Evolutionary conservation across 345 rosid species (phyloP), one percentile per base, ranked within the genome.

Genomic region (Euphorbia pulcherrima): DNA sequence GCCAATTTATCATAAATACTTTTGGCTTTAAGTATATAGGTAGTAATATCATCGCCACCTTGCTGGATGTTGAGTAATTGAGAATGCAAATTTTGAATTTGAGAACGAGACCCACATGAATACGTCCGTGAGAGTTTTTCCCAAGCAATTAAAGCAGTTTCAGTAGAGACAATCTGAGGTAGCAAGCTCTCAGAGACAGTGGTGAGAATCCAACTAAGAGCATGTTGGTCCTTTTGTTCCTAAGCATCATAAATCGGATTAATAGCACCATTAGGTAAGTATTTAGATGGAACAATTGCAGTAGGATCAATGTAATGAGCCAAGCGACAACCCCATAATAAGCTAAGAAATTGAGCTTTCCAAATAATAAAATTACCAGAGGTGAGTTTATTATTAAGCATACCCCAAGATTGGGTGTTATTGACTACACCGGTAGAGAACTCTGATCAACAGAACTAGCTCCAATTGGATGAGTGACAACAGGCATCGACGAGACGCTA

Each of bases 91-190:
- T 7, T 56, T 11, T 1, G 0, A 16, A 56, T 56, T 26, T 56
- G 60, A 6, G 29, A 21, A 11, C 37, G 11, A 56, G 60, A 27
- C 11, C 37, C 17, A 26, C 4, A 54, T 0, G 30, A 8, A 2
- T 4, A 17, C 4, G 8, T 3, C 3, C 26, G 20, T 0, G 20
- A 3, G 4, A 27, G 11, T 2, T 0, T 3, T 2, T 12, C 6
- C 60, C 60, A 27, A 24, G 33, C 60, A 56, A 0, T 14, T 3
- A 3, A 11, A 17, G 60, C 9, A 24, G 2, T 56, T 56, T 3
- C 24, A 18, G 60, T 35, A 56, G 14, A 0, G 12, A 56, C 37
- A 5, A 56, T 24, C 1, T 56, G 60, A 12, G 60, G 24, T 3
- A 56, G 10, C 4, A 56, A 8, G 8, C 18, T 18, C 1, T 56